Percentiles rank a stretch among this genome's conserved stretches.
Conservation (phyloP, 306 rosid genomes). For the Quillaja saponaria region DNA sequence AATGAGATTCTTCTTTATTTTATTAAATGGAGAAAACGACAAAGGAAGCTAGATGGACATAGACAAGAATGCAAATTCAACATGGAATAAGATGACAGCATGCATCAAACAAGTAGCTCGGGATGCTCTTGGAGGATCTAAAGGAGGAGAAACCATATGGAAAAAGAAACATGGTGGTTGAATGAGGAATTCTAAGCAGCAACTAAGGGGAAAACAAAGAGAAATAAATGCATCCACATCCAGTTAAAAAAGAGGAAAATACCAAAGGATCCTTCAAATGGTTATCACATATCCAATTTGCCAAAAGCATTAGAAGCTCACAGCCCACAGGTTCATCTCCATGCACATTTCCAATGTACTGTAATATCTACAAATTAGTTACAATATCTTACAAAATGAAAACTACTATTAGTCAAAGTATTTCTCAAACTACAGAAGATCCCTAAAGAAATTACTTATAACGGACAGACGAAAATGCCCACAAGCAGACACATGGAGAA, state of each 20-base stretch:
- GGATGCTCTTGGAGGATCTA: too few relatives aligned
- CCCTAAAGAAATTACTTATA: conserved; percentile 14
- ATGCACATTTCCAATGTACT: conserved; percentile 96
- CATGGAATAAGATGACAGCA: too few relatives aligned
- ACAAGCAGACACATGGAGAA: conserved; percentile 10
- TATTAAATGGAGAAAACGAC: too few relatives aligned
- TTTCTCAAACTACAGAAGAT: conserved; percentile 3
- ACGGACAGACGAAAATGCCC: conserved; percentile 5
- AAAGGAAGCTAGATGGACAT: too few relatives aligned
- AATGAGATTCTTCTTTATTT: too few relatives aligned
- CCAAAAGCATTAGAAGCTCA: conserved; percentile 75
- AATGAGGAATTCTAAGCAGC: too few relatives aligned
- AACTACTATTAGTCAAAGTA: background rate
- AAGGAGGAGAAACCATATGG: too few relatives aligned
- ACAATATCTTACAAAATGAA: conserved; percentile 23
- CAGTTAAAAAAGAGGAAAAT: conserved; percentile 30
- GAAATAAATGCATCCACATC: conserved; percentile 1
- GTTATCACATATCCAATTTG: conserved; percentile 94
- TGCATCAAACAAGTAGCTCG: too few relatives aligned
- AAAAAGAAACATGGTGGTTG: too few relatives aligned
- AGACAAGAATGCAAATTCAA: too few relatives aligned
- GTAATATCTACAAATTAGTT: conserved; percentile 45
- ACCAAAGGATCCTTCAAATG: conserved; percentile 82
- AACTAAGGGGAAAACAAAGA: background rate
- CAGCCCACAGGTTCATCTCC: conserved; percentile 99